phyloP scores from a whole-genome alignment of 495 filamentous ascomycete species.

The Glonium stellatum region DNA sequence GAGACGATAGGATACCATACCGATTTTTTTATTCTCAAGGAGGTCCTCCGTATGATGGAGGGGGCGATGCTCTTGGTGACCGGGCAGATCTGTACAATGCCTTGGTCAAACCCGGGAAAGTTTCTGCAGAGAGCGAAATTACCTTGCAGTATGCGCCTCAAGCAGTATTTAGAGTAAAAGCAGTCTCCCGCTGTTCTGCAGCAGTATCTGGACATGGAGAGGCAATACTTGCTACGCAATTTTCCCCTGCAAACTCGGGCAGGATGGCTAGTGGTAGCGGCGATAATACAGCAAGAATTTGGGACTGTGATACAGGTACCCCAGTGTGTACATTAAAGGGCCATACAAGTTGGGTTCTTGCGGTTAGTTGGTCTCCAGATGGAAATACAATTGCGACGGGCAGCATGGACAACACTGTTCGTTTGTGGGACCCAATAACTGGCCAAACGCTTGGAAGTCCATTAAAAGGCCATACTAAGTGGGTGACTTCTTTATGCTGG shows the following conservation, averaged over 20 bases:
- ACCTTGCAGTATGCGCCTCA: conserved; percentile 81
- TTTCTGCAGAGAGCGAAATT: conserved; percentile 66
- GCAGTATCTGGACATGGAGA: conserved; percentile 88
- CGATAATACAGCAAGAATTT: conserved; percentile 86
- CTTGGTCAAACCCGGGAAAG: conserved; percentile 54
- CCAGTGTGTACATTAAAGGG: conserved; percentile 85
- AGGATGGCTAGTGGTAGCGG: conserved; percentile 84
- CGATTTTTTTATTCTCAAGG: conserved; percentile 53
- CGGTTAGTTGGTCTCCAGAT: conserved; percentile 79
- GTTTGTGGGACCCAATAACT: conserved; percentile 82
- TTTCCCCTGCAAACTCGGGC: conserved; percentile 74
- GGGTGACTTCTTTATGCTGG: conserved; percentile 84
- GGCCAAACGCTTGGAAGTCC: conserved; percentile 68
- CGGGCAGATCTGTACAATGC: conserved; percentile 66
- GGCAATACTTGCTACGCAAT: conserved; percentile 80
- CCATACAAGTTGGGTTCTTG: conserved; percentile 89
- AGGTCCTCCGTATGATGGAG: conserved; percentile 8
- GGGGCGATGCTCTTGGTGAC: conserved; percentile 23
- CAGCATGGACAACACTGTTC: conserved; percentile 85
- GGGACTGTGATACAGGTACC: conserved; percentile 93
- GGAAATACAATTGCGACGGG: conserved; percentile 78
- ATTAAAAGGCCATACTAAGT: conserved; percentile 85
- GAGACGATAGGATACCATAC: conserved; percentile 77
- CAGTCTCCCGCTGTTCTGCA: conserved; percentile 82
- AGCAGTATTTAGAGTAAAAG: conserved; percentile 88